These are phyloP conservation scores for Starmerella riodocensis DNA, from an alignment of 805 yeast genomes.

Conservation along the genomic window DNA sequence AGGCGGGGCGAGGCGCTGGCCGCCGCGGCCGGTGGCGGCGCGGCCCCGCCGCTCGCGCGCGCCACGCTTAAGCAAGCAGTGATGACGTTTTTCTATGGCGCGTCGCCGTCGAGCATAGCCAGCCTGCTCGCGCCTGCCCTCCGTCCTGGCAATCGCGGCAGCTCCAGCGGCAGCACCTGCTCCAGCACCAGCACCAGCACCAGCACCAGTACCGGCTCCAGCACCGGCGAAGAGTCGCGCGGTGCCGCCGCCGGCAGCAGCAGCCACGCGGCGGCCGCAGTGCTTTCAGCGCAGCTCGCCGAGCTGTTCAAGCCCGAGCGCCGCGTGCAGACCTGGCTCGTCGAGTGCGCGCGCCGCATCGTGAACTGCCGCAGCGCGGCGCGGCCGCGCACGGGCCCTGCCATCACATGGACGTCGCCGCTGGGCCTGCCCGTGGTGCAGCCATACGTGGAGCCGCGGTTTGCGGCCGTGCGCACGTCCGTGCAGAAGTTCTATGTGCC, in stretches of 20 bases:
- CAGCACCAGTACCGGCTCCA: neutral
- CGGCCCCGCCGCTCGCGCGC: constrained; percentile 27
- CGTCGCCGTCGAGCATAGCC: constrained; percentile 39
- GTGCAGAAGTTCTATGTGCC: constrained; percentile 63
- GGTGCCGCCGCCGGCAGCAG: neutral
- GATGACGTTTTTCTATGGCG: constrained; percentile 91
- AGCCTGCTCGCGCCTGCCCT: neutral
- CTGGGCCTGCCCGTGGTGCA: constrained; percentile 84
- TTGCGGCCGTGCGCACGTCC: constrained; percentile 52
- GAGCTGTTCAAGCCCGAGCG: constrained; percentile 3
- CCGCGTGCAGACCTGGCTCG: constrained; percentile 65
- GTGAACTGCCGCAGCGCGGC: constrained; percentile 57
- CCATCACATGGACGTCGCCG: constrained; percentile 67
- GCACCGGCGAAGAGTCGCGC: no score
- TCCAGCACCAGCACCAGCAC: neutral
- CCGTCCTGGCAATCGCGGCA: neutral
- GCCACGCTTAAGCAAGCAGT: constrained; percentile 82
- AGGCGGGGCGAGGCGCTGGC: no score
- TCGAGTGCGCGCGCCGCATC: constrained; percentile 60
- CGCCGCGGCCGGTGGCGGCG: no score
- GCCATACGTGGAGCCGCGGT: constrained; percentile 59
- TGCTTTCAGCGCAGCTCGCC: neutral
- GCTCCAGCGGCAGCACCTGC: neutral
- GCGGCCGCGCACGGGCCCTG: constrained; percentile 28
- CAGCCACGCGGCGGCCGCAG: neutral